Evolutionary conservation across 2,329 filamentous ascomycete species (phyloP), one percentile per base, ranked within the genome.

Genomic region (Coleophoma cylindrospora): DNA sequence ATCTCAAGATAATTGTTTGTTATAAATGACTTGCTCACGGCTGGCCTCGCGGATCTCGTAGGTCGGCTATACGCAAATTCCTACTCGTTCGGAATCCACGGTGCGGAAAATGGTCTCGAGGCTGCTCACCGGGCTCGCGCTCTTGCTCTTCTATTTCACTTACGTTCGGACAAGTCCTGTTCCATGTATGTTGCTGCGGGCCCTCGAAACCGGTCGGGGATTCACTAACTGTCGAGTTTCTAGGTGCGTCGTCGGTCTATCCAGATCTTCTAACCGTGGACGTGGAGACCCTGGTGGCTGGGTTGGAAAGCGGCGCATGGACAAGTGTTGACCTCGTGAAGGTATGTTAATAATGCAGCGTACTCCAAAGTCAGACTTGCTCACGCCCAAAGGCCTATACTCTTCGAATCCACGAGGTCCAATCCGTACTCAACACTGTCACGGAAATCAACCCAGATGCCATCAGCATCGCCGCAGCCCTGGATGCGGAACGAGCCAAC

Each of bases 251-350:
- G n/a, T 3, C 13, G 19, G 17, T 32, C n/a, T 65, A 64, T 50
- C 68, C 68, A 11, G 58, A 63, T 8, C 64, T 83, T 32, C 66
- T 79, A 15, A 70, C 80, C 56, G 77, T 72, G 12, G 76, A 74
- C 1, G 68, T 70, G 2, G 76, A 80, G 41, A 72, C 80, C 21
- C 66, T 83, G 19, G 64, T 68, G 22, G 58, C 63, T 38, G 79
- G 79, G 2, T 64, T 83, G 10, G 68, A 74, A 41, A 64, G 64
- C 15, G 71, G 71, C 3, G 65, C 70, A n/a, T 83, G 79, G 54
- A 79, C 73, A 1, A 81, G 77, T 57, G 73, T 76, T n/a, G 75
- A 83, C 50, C 65, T 84, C 15, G 79, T 81, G 8, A 65, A 63
- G 52, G 63, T 60, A 77, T 15, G 80, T 79, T 44, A 71, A 81